Conservation (phyloP, 176 grass and related monocot species). For the Cenchrus americanus region DNA sequence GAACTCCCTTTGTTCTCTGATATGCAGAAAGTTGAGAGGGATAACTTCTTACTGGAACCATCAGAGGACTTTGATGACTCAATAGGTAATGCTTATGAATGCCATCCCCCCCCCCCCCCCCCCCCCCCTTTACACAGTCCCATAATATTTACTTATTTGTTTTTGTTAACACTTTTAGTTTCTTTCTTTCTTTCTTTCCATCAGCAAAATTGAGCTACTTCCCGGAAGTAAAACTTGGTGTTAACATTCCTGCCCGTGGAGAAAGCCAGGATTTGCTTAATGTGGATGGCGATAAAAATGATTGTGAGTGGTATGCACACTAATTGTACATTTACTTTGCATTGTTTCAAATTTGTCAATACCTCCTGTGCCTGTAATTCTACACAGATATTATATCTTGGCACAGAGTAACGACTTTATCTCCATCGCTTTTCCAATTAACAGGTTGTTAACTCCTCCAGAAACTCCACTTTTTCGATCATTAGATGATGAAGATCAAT, state of each 20-base stretch:
- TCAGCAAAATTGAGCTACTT: slow-evolving; percentile 86
- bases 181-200: slow-evolving; percentile 8
- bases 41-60: slow-evolving; percentile 82
- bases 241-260: slow-evolving; percentile 66
- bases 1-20: slow-evolving; percentile 76
- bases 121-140: slow-evolving; percentile 23
- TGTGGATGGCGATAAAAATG: slow-evolving; percentile 80
- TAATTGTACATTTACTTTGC: slow-evolving; percentile 30
- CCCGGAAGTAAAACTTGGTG: slow-evolving; percentile 69
- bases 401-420: slow-evolving; percentile 17
- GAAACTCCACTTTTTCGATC: slow-evolving; percentile 93
- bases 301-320: slow-evolving; percentile 88
- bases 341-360: slow-evolving; percentile 24
- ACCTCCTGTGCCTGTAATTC: neutral
- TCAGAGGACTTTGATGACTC: slow-evolving; percentile 87
- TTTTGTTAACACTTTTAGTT: slow-evolving; percentile 16
- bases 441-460: slow-evolving; percentile 91
- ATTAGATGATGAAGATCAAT: slow-evolving; percentile 70
- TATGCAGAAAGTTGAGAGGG: slow-evolving; percentile 82
- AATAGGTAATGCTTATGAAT: slow-evolving; percentile 60
- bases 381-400: slow-evolving; percentile 12
- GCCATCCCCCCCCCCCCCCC: slow-evolving; percentile 24
- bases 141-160: slow-evolving; percentile 34
- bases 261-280: slow-evolving; percentile 84
- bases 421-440: slow-evolving; percentile 22